Evolutionary conservation across 2,329 filamentous ascomycete species (phyloP), one percentile per base, ranked within the genome.

Genomic region (Colletotrichum musicola): DNA sequence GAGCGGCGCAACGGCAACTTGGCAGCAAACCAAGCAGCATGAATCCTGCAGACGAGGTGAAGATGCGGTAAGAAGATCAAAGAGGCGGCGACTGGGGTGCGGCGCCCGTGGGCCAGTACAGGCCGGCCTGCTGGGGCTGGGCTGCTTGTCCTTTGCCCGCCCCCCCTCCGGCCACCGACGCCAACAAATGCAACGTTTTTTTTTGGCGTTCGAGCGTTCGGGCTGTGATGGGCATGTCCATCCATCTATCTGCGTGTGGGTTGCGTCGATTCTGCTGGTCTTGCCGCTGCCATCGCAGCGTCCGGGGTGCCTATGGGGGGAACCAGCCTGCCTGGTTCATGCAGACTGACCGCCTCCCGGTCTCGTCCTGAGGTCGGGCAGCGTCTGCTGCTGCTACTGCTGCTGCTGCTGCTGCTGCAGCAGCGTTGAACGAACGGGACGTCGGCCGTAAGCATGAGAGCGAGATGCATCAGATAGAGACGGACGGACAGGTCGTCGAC

Each of bases 11-110:
- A 30, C 22, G 30, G 35, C 25, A 44, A 51, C 60, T 64, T 68
- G 64, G 40, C 55, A 64, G 54, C 27, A 64, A 53, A 30, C 25
- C 54, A 64, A 59, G 55, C 38, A 35, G 61, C 61, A 68, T 58
- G 27, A 68, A 64, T 68, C 54, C 65, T 64, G 65, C 65, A 64
- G 49, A 50, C 60, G 53, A 57, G 47, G 64, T 58, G 49, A 65
- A 68, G 65, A 68, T 68, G 65, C 65, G 65, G 65, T 60, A 68
- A 55, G 65, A 46, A 64, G 55, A 65, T 68, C 65, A 64, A 35
- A 68, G 61, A 68, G 49, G 38, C 60, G 64, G 27, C 46, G 40
- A 57, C 64, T 49, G 47, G 65, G 61, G 40, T 64, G 55, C 42
- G 47, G 54, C 47, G 30, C 30, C 7, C 30, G 54, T 44, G 18